Evolutionary conservation across 1,139 yeast genomes (phyloP).

Genomic region (Suhomyces ambrosiae): DNA sequence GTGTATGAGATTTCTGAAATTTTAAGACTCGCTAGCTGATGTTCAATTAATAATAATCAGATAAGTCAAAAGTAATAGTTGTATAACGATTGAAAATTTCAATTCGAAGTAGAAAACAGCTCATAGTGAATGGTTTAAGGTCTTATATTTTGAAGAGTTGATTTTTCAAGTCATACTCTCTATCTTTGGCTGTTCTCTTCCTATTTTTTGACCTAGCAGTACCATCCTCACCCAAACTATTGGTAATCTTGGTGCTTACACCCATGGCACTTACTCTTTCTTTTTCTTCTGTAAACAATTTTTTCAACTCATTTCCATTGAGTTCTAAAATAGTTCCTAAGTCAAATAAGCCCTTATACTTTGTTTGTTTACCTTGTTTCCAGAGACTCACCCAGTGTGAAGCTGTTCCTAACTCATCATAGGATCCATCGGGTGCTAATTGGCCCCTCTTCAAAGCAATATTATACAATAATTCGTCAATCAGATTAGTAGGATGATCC

Average conservation of each 20-base stretch:
- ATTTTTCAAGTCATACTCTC: conserved; percentile 45
- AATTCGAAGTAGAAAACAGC: no score
- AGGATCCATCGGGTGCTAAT: conserved; percentile 34
- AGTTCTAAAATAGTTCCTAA: conserved; percentile 36
- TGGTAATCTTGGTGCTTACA: conserved; percentile 32
- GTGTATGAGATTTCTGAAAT: no score
- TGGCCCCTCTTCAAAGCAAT: conserved; percentile 50
- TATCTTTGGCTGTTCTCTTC: conserved; percentile 49
- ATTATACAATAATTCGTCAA: conserved; percentile 59
- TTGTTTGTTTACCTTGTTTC: conserved; percentile 55
- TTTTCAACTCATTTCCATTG: conserved; percentile 28
- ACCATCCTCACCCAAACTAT: conserved; percentile 47
- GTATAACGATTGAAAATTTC: no score
- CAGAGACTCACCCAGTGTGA: conserved; percentile 67
- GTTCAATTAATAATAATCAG: no score
- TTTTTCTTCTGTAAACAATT: conserved; percentile 31
- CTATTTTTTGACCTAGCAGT: conserved; percentile 38
- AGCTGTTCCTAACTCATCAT: conserved; percentile 66
- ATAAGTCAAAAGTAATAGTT: no score
- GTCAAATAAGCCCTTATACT: conserved; percentile 42
- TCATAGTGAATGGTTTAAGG: neutral
- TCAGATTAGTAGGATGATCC: conserved; percentile 71
- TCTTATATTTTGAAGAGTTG: conserved; percentile 39
- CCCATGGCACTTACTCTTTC: conserved; percentile 32
- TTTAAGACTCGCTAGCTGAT: no score